Evolutionary conservation across 2,329 filamentous ascomycete genomes (phyloP).

Genomic region (Myriosclerotinia scirpicola): DNA sequence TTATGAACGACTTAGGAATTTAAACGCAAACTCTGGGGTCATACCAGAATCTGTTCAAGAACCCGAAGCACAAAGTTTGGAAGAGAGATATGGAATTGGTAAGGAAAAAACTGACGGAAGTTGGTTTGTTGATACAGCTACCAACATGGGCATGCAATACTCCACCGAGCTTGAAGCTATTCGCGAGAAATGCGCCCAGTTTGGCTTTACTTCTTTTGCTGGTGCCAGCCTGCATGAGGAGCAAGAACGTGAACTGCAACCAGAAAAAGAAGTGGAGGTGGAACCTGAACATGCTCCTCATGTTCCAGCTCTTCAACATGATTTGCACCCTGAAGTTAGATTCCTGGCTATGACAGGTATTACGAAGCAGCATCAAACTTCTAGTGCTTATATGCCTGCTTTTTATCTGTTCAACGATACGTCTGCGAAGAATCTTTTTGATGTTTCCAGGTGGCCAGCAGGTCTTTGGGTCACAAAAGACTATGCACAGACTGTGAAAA

Average conservation of each 20-base stretch:
- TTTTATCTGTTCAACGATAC: slow-evolving; percentile 52
- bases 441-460: slow-evolving; percentile 43
- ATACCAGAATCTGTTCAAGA: slow-evolving; percentile 47
- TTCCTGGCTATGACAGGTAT: slow-evolving; percentile 45
- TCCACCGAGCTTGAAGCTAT: slow-evolving; percentile 17
- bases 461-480: slow-evolving; percentile 52
- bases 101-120: background rate
- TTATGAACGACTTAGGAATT: slow-evolving; percentile 38
- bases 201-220: slow-evolving; percentile 40
- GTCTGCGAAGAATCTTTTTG: slow-evolving; percentile 43
- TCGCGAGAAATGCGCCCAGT: slow-evolving; percentile 42
- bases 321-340: slow-evolving; percentile 46
- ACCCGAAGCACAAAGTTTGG: slow-evolving; percentile 52
- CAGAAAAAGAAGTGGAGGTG: slow-evolving; percentile 61
- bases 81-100: slow-evolving; percentile 49
- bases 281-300: slow-evolving; percentile 52
- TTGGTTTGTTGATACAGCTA: slow-evolving; percentile 1
- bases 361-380: slow-evolving; percentile 26
- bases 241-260: slow-evolving; percentile 66
- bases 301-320: slow-evolving; percentile 45
- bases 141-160: background rate
- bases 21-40: background rate
- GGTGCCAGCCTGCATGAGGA: slow-evolving; percentile 57
- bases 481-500: slow-evolving; percentile 49
- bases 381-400: slow-evolving; percentile 47